A percentile compares a stretch with the other conserved stretches of the same genome.
Conservation (phyloP, 768 basidiomycete genomes). For the Obba rivulosa region DNA sequence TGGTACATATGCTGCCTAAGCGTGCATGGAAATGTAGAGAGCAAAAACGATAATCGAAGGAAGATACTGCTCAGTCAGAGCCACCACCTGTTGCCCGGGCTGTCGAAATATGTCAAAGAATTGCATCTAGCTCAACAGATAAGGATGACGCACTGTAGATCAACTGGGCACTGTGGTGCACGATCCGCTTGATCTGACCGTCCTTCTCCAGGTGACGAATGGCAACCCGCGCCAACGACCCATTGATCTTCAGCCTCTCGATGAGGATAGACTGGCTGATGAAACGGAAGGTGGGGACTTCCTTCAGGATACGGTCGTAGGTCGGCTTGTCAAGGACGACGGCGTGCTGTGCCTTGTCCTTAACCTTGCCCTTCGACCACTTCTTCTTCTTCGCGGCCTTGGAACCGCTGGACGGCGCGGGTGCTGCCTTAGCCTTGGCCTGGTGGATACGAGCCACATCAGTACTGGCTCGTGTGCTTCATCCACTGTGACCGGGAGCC, state of each 20-base stretch:
- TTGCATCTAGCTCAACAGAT: neutral
- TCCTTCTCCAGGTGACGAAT: slow-evolving; percentile 93
- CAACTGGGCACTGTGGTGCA: slow-evolving; percentile 91
- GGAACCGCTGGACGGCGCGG: slow-evolving; percentile 62
- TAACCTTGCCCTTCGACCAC: slow-evolving; percentile 99
- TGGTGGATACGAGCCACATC: slow-evolving; percentile 8
- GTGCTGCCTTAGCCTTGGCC: slow-evolving; percentile 69
- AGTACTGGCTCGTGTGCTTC: slow-evolving; percentile 11
- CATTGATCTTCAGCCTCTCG: slow-evolving; percentile 96
- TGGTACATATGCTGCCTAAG: slow-evolving; percentile 32
- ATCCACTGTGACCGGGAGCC: slow-evolving; percentile 16
- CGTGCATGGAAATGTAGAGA: slow-evolving; percentile 21
- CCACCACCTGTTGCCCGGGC: slow-evolving; percentile 40
- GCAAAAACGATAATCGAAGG: slow-evolving; percentile 12
- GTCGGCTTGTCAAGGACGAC: slow-evolving; percentile 92
- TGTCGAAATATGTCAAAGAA: slow-evolving; percentile 12
- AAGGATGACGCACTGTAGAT: slow-evolving; percentile 79
- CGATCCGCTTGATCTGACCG: slow-evolving; percentile 90
- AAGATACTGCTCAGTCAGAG: slow-evolving; percentile 24
- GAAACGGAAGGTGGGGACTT: slow-evolving; percentile 98
- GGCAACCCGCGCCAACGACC: slow-evolving; percentile 85
- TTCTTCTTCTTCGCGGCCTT: slow-evolving; percentile 99
- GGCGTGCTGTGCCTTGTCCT: slow-evolving; percentile 99
- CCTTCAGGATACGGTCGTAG: slow-evolving; percentile 93
- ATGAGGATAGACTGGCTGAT: slow-evolving; percentile 98